Base-by-base conservation (phyloP, 345 rosid species). In the Iberis pinnata region DNA sequence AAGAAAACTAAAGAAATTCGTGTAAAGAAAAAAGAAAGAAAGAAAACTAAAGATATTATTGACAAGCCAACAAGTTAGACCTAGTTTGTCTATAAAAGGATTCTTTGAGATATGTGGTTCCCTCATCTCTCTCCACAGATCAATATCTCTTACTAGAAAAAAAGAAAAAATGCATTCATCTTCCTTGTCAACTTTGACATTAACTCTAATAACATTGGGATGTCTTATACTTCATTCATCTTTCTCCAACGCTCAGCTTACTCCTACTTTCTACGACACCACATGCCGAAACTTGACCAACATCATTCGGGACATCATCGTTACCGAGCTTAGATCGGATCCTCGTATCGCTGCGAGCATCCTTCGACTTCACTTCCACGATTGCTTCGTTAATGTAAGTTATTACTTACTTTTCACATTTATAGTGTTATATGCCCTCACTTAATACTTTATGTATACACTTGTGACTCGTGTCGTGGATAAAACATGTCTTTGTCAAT, bases 351-450 rank as follows among this genome's bases (percentile, higher is more conserved):
- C 72, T 12, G 87, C 80, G 40, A 73, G 81, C 43, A 65, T 80
- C 43, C 76, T 80, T 37, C 83, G 86, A 52, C 69, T 80, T 18
- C 80, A 78, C 63, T 80, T 80, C 69, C 87, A 80, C 12, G 87
- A 80, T 24, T 80, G 87, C 47, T 80, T 80, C 13, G 87, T 80
- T 31, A 65, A 75, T 27, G 86, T 80, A 80, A 19, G 56, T 37
- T 25, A 4, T 6, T 8, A 35, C 14, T 17, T n/a, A n/a, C n/a
- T n/a, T n/a, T n/a, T n/a, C n/a, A n/a, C n/a, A n/a, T n/a, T n/a
- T n/a, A n/a, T n/a, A n/a, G n/a, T n/a, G n/a, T n/a, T n/a, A n/a
- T n/a, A n/a, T n/a, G n/a, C n/a, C n/a, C 13, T 52, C 7, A 6
- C 10, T 29, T 5, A 9, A 43, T 40, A 25, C 16, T 12, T 42